A percentile compares a stretch with the other conserved stretches of the same genome.
These are phyloP conservation scores for Sphagnum magellanicum DNA, from an alignment of 228 moss, liverwort and hornwort genomes.

Conservation along the genomic window DNA sequence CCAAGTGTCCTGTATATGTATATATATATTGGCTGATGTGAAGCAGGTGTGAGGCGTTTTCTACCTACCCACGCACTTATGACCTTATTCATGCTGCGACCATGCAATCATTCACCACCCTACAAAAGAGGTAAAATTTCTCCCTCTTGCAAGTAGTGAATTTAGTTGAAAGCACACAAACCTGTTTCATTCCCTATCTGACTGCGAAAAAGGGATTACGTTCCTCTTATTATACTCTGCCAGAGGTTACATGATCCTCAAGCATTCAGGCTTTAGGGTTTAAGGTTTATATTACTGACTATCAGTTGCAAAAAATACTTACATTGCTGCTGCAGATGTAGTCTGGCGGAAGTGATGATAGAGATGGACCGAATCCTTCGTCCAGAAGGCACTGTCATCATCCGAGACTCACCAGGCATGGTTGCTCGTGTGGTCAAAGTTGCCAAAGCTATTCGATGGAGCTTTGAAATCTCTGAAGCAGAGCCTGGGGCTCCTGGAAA, in stretches of 20 bases:
- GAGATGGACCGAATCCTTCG: slow-evolving; percentile 86
- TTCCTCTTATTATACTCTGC: neutral
- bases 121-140: slow-evolving; percentile 25
- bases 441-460: slow-evolving; percentile 50
- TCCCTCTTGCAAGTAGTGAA: neutral
- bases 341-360: slow-evolving; percentile 58
- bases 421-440: slow-evolving; percentile 42
- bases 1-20: neutral
- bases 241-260: neutral
- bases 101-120: slow-evolving; percentile 25
- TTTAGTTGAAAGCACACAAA: neutral
- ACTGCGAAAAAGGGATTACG: neutral
- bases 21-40: neutral
- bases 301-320: neutral
- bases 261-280: no score
- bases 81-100: slow-evolving; percentile 57
- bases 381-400: slow-evolving; percentile 70
- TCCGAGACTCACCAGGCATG: slow-evolving; percentile 52
- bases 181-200: neutral
- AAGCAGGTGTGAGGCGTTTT: slow-evolving; percentile 80
- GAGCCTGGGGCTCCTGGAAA: slow-evolving; percentile 76
- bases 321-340: slow-evolving; percentile 41
- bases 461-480: slow-evolving; percentile 39
- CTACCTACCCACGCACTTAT: slow-evolving; percentile 72
- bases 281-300: neutral